Evolutionary conservation across 805 yeast species (phyloP), one percentile per base, ranked within the genome.

Genomic region (Lipomyces sp.): DNA sequence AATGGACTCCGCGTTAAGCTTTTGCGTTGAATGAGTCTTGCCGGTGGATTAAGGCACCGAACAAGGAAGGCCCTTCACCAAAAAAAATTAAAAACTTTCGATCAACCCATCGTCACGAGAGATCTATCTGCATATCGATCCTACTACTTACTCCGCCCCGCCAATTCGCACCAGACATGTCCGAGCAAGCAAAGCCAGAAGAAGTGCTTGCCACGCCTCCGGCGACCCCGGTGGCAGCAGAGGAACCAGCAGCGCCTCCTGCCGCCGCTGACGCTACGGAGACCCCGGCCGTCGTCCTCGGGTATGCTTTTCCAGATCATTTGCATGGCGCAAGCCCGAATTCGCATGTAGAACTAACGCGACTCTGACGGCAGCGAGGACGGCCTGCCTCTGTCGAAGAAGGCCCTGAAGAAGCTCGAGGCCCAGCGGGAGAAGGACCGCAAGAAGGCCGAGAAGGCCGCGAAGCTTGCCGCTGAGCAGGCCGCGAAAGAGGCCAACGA

Each of bases 361-460:
- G 6, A 32, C 22, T 33, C 11, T 14, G 23, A 5, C 31, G 21
- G 16, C 26, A 83, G 84, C 11, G 80, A 79, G 59, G 91, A 85
- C 66, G 96, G 96, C 38, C 82, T 78, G 71, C 96, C 96, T 24
- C 73, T 88, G 61, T 84, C 95, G 51, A 93, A 93, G 72, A 93
- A 90, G 68, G 98, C 96, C 2, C 74, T 93, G 64, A 93, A 93
- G 78, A 93, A 93, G 74, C 78, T 93, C 57, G 93, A 86, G 69
- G 91, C 91, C 66, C 96, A 87, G 71, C 81, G 79, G 66, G 97
- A 90, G 72, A 91, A 91, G 75, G 95, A 84, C 61, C 82, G 78
- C 66, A 91, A 90, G 78, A 90, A 90, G 75, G 93, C 88, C 35
- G 97, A 87, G 69, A 84, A 83, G 64, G 97, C 93, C 45, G 95